Evolutionary conservation across 257 asterid species (phyloP).

Genomic region (Buddleja alternifolia): DNA sequence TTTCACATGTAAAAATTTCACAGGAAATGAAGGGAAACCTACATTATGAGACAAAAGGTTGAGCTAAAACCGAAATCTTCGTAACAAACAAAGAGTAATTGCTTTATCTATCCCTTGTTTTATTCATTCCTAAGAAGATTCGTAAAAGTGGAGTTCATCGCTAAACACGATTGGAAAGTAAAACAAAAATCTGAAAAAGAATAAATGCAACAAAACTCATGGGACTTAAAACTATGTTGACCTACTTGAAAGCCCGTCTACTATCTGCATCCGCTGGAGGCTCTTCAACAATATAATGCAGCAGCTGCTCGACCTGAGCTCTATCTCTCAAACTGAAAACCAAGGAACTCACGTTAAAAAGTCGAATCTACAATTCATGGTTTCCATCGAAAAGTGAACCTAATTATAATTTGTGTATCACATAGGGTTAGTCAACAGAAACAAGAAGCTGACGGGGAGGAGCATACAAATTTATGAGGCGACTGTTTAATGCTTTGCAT

Average conservation of each 20-base stretch:
- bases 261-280: conserved; percentile 90
- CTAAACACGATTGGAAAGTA: not conserved
- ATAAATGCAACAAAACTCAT: not conserved
- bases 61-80: conserved; percentile 23
- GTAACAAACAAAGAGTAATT: conserved; percentile 7
- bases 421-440: conserved; percentile 21
- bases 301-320: conserved; percentile 85
- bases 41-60: conserved; percentile 31
- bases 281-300: conserved; percentile 81
- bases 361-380: conserved; percentile 17
- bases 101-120: conserved; percentile 2
- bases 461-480: conserved; percentile 92
- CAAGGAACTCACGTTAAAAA: conserved; percentile 23
- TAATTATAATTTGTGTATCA: conserved; percentile 10
- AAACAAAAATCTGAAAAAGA: conserved; percentile 5
- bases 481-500: conserved; percentile 96
- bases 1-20: conserved; percentile 96
- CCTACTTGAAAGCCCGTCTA: conserved; percentile 87
- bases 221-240: conserved; percentile 19
- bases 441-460: conserved; percentile 18
- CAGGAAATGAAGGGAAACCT: conserved; percentile 98
- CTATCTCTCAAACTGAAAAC: conserved; percentile 89
- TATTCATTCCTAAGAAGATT: conserved; percentile 6
- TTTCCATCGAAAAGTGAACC: conserved; percentile 21
- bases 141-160: not conserved